These are phyloP conservation scores for Persicaria maculosa DNA, from an alignment of 148 eudicot genomes.

Conservation along the genomic window DNA sequence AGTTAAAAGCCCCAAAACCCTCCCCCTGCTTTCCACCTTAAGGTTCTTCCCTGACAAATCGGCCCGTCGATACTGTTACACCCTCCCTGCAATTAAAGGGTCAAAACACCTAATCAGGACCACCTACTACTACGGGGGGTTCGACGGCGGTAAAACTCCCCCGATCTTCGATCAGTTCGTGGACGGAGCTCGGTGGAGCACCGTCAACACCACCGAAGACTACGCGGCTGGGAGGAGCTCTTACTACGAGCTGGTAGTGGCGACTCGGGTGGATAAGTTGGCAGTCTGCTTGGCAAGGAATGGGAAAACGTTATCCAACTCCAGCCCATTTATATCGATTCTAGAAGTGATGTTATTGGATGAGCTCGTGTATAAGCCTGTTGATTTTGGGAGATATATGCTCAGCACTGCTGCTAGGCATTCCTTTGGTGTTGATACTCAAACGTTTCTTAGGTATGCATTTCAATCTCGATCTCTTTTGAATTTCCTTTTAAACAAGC, in stretches of 20 bases:
- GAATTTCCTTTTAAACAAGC: too few species aligned
- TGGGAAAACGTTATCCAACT: conserved; percentile 19
- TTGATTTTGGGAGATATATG: conserved; percentile 43
- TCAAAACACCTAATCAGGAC: conserved; percentile 48
- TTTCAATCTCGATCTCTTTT: too few species aligned
- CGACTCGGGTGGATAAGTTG: conserved; percentile 31
- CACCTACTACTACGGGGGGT: conserved; percentile 67
- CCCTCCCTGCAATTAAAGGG: conserved; percentile 40
- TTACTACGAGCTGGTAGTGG: conserved; percentile 57
- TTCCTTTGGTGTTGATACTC: conserved; percentile 31
- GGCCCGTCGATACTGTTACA: conserved; percentile 52
- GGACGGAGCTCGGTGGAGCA: conserved; percentile 69
- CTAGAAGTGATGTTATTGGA: conserved; percentile 49
- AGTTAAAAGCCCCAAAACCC: conserved; percentile 18
- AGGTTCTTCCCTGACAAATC: conserved; percentile 50
- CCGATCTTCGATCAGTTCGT: conserved; percentile 81
- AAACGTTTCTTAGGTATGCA: background rate
- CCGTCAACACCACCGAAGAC: conserved; percentile 68
- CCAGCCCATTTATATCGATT: conserved; percentile 62
- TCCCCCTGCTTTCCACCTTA: conserved; percentile 44
- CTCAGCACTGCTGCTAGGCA: conserved; percentile 57
- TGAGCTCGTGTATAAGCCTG: conserved; percentile 49
- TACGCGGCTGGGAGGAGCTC: conserved; percentile 52
- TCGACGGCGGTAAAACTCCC: conserved; percentile 63
- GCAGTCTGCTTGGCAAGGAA: conserved; percentile 63